Evolutionary conservation across 345 rosid species (phyloP).

Genomic region (Noccaea caerulescens): DNA sequence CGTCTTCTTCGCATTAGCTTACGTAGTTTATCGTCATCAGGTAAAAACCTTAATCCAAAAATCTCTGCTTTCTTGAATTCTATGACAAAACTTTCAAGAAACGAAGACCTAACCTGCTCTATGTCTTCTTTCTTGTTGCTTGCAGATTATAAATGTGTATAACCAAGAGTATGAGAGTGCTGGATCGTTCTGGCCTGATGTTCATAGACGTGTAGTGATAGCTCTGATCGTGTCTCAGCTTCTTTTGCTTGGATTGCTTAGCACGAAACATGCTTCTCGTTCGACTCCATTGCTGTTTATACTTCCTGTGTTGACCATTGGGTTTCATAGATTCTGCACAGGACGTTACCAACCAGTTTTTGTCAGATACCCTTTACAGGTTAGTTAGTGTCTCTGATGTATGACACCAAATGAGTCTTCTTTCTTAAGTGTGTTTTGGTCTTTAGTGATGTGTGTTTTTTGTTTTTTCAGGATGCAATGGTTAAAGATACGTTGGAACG

Average conservation of each 20-base stretch:
- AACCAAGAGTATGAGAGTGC: slow-evolving; percentile 93
- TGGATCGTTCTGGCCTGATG: slow-evolving; percentile 95
- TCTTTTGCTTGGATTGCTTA: slow-evolving; percentile 76
- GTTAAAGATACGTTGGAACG: slow-evolving; percentile 89
- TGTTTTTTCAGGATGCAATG: slow-evolving; percentile 84
- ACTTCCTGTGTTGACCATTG: slow-evolving; percentile 76
- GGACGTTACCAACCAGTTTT: slow-evolving; percentile 87
- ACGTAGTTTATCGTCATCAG: slow-evolving; percentile 92
- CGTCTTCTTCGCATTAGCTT: slow-evolving; percentile 83
- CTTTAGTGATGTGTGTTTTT: background rate
- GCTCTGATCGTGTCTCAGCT: slow-evolving; percentile 81
- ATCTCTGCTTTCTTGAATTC: background rate
- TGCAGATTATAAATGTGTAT: slow-evolving; percentile 90
- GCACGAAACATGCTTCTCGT: slow-evolving; percentile 84
- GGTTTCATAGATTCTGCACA: slow-evolving; percentile 85
- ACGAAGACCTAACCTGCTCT: background rate
- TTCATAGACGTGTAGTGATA: slow-evolving; percentile 72
- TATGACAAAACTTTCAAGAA: background rate
- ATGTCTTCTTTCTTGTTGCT: background rate
- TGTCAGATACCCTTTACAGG: slow-evolving; percentile 82
- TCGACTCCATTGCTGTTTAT: slow-evolving; percentile 89
- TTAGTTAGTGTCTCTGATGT: slow-evolving; percentile 25
- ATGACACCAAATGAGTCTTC: background rate
- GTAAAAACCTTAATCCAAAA: slow-evolving; percentile 35
- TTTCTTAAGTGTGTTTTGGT: background rate